Conservation (phyloP, 352 stramenopile genomes). For the Aphanomyces cochlioides region DNA sequence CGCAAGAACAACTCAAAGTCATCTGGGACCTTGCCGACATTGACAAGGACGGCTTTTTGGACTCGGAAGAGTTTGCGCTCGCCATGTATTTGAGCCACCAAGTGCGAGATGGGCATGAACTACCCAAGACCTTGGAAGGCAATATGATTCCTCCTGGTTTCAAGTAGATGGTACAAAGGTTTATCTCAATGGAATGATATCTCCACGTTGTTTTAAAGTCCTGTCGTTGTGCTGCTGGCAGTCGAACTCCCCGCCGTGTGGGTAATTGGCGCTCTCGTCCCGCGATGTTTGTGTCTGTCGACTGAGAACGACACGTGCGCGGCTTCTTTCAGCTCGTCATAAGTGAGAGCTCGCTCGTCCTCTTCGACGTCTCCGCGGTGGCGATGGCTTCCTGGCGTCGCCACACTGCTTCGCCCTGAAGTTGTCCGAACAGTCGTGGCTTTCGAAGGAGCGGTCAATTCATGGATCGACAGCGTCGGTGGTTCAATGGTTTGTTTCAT, state of each 20-base stretch:
- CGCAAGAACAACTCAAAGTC: conserved; percentile 64
- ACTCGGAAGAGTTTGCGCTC: conserved; percentile 88
- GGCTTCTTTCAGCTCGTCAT: conserved; percentile 66
- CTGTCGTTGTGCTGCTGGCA: not conserved
- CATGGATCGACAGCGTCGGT: not conserved
- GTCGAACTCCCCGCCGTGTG: not conserved
- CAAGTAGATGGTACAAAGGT: not conserved
- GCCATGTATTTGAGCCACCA: conserved; percentile 84
- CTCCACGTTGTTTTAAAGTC: not conserved
- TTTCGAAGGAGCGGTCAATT: not conserved
- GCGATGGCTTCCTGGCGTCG: not conserved
- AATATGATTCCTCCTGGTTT: conserved; percentile 55
- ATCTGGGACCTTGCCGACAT: conserved; percentile 91
- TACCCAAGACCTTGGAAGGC: conserved; percentile 57
- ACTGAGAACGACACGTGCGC: conserved; percentile 29
- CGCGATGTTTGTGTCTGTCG: not conserved
- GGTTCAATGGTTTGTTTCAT: conserved; percentile 19
- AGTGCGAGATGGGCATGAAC: conserved; percentile 60
- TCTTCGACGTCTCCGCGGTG: conserved; percentile 36
- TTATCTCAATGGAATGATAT: not conserved
- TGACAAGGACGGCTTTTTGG: conserved; percentile 83
- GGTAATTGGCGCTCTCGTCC: too few species aligned
- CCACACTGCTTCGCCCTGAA: not conserved
- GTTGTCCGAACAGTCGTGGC: not conserved
- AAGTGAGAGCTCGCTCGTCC: conserved; percentile 63